phyloP scores from a whole-genome alignment of 2,329 filamentous ascomycete species.

The Fusarium nisikadoi region DNA sequence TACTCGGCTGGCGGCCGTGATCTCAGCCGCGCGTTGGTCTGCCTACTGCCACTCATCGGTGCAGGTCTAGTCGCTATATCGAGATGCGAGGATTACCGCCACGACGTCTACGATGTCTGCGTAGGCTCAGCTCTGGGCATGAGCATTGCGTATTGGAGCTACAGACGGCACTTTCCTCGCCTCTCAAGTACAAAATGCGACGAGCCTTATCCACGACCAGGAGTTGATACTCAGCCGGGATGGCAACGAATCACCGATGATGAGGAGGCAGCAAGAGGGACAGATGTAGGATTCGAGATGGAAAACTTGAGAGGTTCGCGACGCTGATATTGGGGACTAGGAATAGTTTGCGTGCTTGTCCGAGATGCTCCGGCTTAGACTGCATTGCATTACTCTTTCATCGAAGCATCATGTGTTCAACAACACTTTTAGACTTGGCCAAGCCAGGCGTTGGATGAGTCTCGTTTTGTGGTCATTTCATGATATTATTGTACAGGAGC shows the following conservation, averaged over 20 bases:
- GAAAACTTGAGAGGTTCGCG: constrained; percentile 39
- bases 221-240: constrained; percentile 46
- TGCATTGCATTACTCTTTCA: constrained; percentile 17
- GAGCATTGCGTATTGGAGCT: constrained; percentile 71
- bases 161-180: constrained; percentile 71
- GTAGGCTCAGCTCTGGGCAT: constrained; percentile 70
- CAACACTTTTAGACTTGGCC: constrained; percentile 22
- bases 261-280: constrained; percentile 56
- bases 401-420: background rate
- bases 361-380: constrained; percentile 12
- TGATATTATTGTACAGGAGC: constrained; percentile 48
- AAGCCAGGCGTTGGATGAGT: constrained; percentile 19
- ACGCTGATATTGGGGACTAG: constrained; percentile 44
- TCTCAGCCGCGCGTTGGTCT: constrained; percentile 66
- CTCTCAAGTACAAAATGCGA: constrained; percentile 64
- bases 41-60: constrained; percentile 67
- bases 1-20: constrained; percentile 59
- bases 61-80: constrained; percentile 76
- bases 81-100: constrained; percentile 75
- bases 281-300: constrained; percentile 55
- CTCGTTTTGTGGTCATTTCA: constrained; percentile 42
- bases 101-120: constrained; percentile 76
- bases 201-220: constrained; percentile 65
- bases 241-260: constrained; percentile 64
- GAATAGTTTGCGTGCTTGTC: constrained; percentile 35